Evolutionary conservation across 2,329 filamentous ascomycete genomes (phyloP).

Genomic region (Thielaviopsis ethacetica): DNA sequence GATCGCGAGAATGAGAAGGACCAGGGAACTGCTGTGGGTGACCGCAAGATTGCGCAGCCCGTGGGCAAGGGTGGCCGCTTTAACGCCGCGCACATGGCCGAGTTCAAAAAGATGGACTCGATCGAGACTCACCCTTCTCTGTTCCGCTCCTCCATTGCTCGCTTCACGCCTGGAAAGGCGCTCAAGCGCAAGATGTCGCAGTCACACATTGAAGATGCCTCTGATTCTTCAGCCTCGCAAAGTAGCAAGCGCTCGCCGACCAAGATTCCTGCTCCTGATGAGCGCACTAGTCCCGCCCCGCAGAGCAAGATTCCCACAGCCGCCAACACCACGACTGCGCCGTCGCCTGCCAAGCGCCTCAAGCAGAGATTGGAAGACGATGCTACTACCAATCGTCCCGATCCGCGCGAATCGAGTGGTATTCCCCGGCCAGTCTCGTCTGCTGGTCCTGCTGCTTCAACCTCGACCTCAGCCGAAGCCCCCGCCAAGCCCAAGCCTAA

Average conservation of each 20-base stretch:
- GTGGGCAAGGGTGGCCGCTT: slow-evolving; percentile 66
- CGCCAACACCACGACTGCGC: slow-evolving; percentile 9
- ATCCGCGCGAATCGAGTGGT: slow-evolving; percentile 33
- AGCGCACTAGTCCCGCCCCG: not conserved
- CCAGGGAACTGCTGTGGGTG: slow-evolving; percentile 26
- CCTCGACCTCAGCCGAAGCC: slow-evolving; percentile 17
- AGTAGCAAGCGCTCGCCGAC: slow-evolving; percentile 18
- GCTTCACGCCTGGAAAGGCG: slow-evolving; percentile 28
- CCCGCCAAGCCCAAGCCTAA: slow-evolving; percentile 4
- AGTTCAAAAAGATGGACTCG: slow-evolving; percentile 97
- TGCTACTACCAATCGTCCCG: slow-evolving; percentile 45
- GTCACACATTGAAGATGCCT: not conserved
- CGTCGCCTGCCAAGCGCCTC: slow-evolving; percentile 48
- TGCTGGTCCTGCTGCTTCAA: slow-evolving; percentile 12
- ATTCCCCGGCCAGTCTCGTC: slow-evolving; percentile 27
- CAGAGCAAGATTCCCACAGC: slow-evolving; percentile 12
- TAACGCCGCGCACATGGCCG: slow-evolving; percentile 69
- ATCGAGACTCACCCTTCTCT: slow-evolving; percentile 75
- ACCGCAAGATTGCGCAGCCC: slow-evolving; percentile 61
- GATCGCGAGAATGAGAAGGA: slow-evolving; percentile 39
- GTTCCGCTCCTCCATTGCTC: slow-evolving; percentile 44
- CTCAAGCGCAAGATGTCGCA: slow-evolving; percentile 13
- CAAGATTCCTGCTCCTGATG: slow-evolving; percentile 33
- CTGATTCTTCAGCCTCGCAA: not conserved
- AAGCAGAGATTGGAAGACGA: slow-evolving; percentile 55